Conservation (phyloP, 2,329 filamentous ascomycete genomes). For the Pestalotiopsis fici region DNA sequence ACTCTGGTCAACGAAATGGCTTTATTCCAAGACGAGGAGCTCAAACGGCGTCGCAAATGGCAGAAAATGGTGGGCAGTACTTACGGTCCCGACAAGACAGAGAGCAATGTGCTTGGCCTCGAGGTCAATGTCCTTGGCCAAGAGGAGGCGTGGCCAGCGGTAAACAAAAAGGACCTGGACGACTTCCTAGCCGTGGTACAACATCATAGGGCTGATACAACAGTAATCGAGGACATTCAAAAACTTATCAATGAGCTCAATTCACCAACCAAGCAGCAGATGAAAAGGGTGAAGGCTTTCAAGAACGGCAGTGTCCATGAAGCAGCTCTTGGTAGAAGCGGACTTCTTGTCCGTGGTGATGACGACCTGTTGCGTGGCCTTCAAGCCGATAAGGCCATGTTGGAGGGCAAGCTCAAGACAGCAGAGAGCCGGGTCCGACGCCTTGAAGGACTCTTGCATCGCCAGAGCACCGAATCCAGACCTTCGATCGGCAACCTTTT, state of each 20-base stretch:
- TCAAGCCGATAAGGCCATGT: constrained; percentile 78
- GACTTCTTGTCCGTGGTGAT: constrained; percentile 81
- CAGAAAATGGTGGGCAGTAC: constrained; percentile 79
- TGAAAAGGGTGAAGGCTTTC: constrained; percentile 86
- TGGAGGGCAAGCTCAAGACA: constrained; percentile 76
- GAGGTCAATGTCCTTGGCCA: constrained; percentile 85
- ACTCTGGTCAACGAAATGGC: constrained; percentile 92
- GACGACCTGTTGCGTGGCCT: constrained; percentile 77
- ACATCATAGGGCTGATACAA: constrained; percentile 64
- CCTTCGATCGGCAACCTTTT: constrained; percentile 58
- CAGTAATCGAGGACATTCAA: constrained; percentile 69
- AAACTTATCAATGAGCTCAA: constrained; percentile 80
- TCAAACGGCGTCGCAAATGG: constrained; percentile 87
- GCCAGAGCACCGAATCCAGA: constrained; percentile 66
- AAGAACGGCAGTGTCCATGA: constrained; percentile 96
- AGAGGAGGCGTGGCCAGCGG: constrained; percentile 77
- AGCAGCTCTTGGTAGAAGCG: constrained; percentile 82
- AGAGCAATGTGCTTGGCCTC: constrained; percentile 72
- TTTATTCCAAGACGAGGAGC: constrained; percentile 88
- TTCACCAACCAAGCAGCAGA: constrained; percentile 81
- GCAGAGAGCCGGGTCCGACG: constrained; percentile 88
- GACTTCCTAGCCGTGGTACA: constrained; percentile 70
- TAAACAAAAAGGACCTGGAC: constrained; percentile 75
- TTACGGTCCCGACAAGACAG: constrained; percentile 65
- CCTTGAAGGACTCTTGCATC: constrained; percentile 88